Conservation (phyloP, 2,329 filamentous ascomycete genomes). For the Penicillium decumbens region DNA sequence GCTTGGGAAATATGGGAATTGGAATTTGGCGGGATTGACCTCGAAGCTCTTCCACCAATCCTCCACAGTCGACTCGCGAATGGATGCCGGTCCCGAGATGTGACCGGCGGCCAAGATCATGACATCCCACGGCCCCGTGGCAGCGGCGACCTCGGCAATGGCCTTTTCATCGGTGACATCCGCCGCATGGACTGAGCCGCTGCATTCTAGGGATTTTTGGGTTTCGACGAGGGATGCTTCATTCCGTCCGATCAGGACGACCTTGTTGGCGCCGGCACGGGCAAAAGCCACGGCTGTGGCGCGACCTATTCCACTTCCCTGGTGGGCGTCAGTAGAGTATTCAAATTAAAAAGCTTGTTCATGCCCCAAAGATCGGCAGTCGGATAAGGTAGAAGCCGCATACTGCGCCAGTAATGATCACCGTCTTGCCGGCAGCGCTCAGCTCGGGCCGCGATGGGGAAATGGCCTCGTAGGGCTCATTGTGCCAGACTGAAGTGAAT, state of each 20-base stretch:
- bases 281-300: constrained; percentile 10
- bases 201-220: neutral
- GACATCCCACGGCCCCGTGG: constrained; percentile 17
- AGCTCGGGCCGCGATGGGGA: constrained; percentile 25
- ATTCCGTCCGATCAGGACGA: constrained; percentile 7
- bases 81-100: constrained; percentile 3
- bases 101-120: constrained; percentile 25
- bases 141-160: neutral
- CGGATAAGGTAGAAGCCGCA: neutral
- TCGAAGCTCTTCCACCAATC: constrained; percentile 24
- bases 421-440: constrained; percentile 18
- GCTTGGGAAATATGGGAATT: neutral
- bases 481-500: constrained; percentile 32
- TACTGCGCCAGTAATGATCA: constrained; percentile 26
- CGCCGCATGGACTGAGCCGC: neutral
- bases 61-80: constrained; percentile 8
- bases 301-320: constrained; percentile 11
- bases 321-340: neutral
- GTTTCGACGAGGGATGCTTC: constrained; percentile 3
- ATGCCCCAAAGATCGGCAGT: neutral
- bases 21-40: constrained; percentile 2
- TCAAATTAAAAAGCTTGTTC: neutral
- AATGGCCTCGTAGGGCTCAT: constrained; percentile 29
- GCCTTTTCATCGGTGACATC: constrained; percentile 7
- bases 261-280: constrained; percentile 3